Conservation (phyloP, 1,284 basidiomycete species). For the Cryptococcus floricola region DNA sequence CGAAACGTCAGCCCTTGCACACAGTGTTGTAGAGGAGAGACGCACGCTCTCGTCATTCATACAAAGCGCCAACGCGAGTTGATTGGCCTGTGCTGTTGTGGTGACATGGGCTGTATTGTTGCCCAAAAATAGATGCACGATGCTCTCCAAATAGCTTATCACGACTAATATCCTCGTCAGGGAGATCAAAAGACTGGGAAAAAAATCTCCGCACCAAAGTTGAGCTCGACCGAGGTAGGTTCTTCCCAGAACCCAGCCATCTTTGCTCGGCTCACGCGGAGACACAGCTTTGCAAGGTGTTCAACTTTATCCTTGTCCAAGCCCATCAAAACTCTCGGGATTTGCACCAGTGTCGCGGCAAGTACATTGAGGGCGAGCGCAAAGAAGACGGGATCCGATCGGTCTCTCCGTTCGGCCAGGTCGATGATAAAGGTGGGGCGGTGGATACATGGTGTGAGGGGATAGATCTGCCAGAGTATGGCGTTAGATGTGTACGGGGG, state of each 20-base stretch:
- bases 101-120: constrained; percentile 44
- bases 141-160: constrained; percentile 34
- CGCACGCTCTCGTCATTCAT: constrained; percentile 39
- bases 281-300: constrained; percentile 28
- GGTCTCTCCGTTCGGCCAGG: constrained; percentile 4
- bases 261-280: constrained; percentile 31
- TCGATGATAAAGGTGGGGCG: constrained; percentile 13
- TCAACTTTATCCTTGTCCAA: constrained; percentile 41
- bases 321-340: constrained; percentile 32
- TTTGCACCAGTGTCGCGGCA: constrained; percentile 13
- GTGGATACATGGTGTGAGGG: constrained; percentile 14
- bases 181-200: too few species aligned
- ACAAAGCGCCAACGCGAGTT: constrained; percentile 36
- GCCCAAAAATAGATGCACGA: constrained; percentile 38
- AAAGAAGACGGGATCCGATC: constrained; percentile 11
- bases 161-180: constrained; percentile 15
- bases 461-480: constrained; percentile 4
- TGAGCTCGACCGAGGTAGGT: constrained; percentile 16
- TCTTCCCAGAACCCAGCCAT: constrained; percentile 35
- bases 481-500: not conserved
- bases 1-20: constrained; percentile 9
- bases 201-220: constrained; percentile 11
- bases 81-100: constrained; percentile 35
- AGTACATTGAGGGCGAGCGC: constrained; percentile 10
- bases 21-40: not conserved